These are phyloP conservation scores for Boeremia exigua DNA, from an alignment of 2,329 filamentous ascomycete genomes.

Conservation along the genomic window DNA sequence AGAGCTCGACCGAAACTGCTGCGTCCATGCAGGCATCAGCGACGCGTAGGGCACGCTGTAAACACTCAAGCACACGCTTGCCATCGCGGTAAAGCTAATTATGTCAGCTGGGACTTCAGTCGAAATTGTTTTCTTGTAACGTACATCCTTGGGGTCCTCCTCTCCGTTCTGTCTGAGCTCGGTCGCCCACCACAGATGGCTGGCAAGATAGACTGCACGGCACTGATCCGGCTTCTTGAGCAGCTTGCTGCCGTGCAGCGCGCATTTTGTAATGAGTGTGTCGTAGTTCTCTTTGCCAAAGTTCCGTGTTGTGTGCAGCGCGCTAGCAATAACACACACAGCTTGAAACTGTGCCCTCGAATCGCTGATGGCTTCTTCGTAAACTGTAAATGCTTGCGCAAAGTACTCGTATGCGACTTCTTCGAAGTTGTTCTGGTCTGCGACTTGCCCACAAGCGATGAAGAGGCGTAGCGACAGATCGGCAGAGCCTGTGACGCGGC, in stretches of 20 bases:
- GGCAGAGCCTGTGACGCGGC: constrained; percentile 82
- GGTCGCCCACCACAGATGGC: constrained; percentile 97
- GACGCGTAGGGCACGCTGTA: constrained; percentile 92
- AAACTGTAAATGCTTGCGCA: constrained; percentile 96
- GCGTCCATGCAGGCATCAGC: constrained; percentile 99
- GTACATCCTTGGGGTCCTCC: constrained; percentile 79
- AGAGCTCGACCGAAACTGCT: constrained; percentile 93
- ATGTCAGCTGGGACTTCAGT: constrained; percentile 14
- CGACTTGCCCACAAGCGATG: constrained; percentile 88
- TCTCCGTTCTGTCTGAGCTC: constrained; percentile 79
- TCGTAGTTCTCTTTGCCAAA: constrained; percentile 99
- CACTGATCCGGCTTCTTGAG: constrained; percentile 98
- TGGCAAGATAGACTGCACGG: constrained; percentile 92
- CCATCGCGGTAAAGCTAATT: constrained; percentile 86
- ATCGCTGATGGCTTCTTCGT: constrained; percentile 95
- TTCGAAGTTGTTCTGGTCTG: constrained; percentile 89
- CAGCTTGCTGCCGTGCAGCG: constrained; percentile 93
- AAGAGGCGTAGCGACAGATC: constrained; percentile 91
- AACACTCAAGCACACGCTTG: constrained; percentile 93
- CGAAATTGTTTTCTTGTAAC: constrained; percentile 39
- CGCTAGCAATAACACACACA: constrained; percentile 90
- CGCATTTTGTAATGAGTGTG: constrained; percentile 96
- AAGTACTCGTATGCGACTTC: constrained; percentile 99
- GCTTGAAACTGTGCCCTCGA: constrained; percentile 97
- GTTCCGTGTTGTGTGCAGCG: constrained; percentile 84